Conservation (phyloP, 177 flowering plant species). For the Telopea speciosissima region DNA sequence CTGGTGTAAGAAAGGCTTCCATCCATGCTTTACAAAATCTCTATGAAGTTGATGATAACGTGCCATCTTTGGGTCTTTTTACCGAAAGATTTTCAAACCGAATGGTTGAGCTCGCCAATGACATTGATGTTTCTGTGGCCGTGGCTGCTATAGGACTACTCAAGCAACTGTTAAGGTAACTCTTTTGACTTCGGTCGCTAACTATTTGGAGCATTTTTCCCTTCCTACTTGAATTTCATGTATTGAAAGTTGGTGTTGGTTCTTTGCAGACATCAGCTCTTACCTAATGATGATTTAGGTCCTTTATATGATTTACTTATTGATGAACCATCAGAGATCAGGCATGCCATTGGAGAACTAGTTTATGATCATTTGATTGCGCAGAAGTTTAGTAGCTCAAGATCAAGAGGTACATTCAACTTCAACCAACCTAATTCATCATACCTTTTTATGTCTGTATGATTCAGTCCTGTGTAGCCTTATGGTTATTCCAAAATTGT, state of each 20-base stretch:
- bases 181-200: background rate
- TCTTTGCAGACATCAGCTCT: constrained; percentile 78
- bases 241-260: constrained; percentile 8
- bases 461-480: background rate
- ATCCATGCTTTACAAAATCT: constrained; percentile 84
- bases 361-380: constrained; percentile 98
- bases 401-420: constrained; percentile 44
- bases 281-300: constrained; percentile 86
- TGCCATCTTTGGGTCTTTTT: constrained; percentile 85
- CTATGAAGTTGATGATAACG: constrained; percentile 89
- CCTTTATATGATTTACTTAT: constrained; percentile 90
- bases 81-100: constrained; percentile 90
- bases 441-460: background rate
- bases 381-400: constrained; percentile 71
- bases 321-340: constrained; percentile 86
- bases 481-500: constrained; percentile 6
- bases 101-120: constrained; percentile 99
- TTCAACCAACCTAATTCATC: background rate
- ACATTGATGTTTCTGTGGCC: constrained; percentile 91
- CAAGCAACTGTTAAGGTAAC: constrained; percentile 79
- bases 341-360: constrained; percentile 92
- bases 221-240: background rate
- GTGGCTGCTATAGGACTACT: constrained; percentile 94
- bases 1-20: constrained; percentile 93
- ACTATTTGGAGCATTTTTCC: background rate